Evolutionary conservation across 345 rosid genomes (phyloP), one percentile per base, ranked within the genome.

Genomic region (Excoecaria agallocha): DNA sequence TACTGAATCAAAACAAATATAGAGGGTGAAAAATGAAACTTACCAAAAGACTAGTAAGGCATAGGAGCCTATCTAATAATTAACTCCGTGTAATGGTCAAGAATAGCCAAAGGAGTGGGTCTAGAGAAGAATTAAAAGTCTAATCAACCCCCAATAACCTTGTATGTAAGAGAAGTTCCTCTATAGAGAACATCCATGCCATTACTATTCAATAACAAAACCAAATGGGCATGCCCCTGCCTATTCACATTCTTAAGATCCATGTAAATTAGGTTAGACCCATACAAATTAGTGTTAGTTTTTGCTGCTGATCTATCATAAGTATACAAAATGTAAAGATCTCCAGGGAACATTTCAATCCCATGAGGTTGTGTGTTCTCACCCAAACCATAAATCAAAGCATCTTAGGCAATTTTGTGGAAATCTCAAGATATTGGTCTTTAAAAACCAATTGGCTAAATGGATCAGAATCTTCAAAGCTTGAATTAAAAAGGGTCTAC

Each of bases 21-120:
- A 63, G 45, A 7, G 60, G 71, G 22, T 22, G 22, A 65, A 46
- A 70, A 75, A 75, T 35, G 76, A 35, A 70, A n/a, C 81, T 41
- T 86, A 94, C 99, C 99, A 64, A 96, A 76, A 74, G 99, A 78
- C 99, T 98, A 96, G 85, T 91, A 93, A 63, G 99, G 99, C 99
- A 93, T 93, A 3, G 99, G 89, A 74, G 99, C 99, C 20, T 98
- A 98, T 46, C 99, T 82, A 59, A 98, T 98, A 70, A 94, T 84
- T 2, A 94, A 77, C 30, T 79, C 24, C 4, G 99, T 94, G 54
- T 94, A 94, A 79, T 94, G 99, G 74, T 94, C 94, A 49, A 91
- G 96, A 41, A 94, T 93, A 12, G 69, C 81, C 5, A 94, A 81
- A 62, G 98, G 98, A 24, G 89, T 64, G 38, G 91, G 90, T 7